These are phyloP conservation scores for Rhodomyrtus tomentosa DNA, from an alignment of 345 rosid genomes.

Conservation along the genomic window DNA sequence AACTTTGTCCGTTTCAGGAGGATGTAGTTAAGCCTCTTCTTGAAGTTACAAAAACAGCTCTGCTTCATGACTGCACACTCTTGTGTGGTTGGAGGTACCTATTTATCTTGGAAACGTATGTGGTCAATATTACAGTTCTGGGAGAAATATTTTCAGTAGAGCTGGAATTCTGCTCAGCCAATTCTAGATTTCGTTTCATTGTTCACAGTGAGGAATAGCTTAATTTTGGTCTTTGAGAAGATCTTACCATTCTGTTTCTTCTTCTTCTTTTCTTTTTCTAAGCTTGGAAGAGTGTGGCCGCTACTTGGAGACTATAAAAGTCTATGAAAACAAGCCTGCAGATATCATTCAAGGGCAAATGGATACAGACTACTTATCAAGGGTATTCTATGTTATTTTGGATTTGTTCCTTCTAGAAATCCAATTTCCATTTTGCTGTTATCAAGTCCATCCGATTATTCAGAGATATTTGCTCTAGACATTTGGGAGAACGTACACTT, in stretches of 20 bases:
- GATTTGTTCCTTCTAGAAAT: background rate
- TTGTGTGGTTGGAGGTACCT: constrained; percentile 78
- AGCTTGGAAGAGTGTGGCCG: constrained; percentile 97
- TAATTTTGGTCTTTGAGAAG: background rate
- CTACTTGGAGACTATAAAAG: constrained; percentile 89
- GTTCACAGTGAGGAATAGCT: background rate
- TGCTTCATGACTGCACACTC: constrained; percentile 62
- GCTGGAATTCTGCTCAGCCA: background rate
- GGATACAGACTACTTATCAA: constrained; percentile 82
- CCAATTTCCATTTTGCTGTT: background rate
- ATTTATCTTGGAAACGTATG: background rate
- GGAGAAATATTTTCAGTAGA: background rate
- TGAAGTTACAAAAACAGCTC: constrained; percentile 36
- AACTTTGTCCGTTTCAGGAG: constrained; percentile 32
- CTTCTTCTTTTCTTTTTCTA: background rate
- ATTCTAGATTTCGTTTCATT: background rate
- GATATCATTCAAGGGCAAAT: constrained; percentile 91
- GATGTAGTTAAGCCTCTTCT: constrained; percentile 65
- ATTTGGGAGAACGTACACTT: background rate
- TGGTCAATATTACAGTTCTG: background rate
- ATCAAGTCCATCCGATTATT: background rate
- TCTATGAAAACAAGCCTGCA: constrained; percentile 91
- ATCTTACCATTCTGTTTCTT: background rate
- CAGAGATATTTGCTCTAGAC: background rate
- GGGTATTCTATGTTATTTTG: constrained; percentile 28